Evolutionary conservation across 192 early-diverging fungal species (phyloP), one percentile per base, ranked within the genome.

Genomic region (Coemansia sp.): DNA sequence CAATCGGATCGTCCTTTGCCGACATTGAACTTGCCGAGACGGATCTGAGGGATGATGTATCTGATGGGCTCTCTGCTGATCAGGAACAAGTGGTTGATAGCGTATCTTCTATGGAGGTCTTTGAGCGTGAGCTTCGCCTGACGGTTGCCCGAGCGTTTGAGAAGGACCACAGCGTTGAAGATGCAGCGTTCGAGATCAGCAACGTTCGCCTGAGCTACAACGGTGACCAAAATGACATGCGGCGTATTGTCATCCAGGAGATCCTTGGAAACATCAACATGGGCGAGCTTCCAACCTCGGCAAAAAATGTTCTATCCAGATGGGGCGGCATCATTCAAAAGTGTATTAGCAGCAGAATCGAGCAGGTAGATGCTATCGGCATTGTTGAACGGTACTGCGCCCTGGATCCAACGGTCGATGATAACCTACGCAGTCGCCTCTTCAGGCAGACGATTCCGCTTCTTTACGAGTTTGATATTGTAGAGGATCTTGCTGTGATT

Each of bases 191-290:
- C 11, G 95, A 99, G 81, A 79, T 97, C 15, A 95, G 91, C 59
- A 89, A 90, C 5, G 78, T 95, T 53, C 91, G 93, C 46, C 89
- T 97, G 87, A 88, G 93, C 20, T 87, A 87, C 59, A 90, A 96
- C 76, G 88, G 89, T 17, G 87, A 86, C 11, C 92, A 91, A 65
- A 79, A 88, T 35, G 90, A 94, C 73, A 83, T 96, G 67, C 86
- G 93, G 9, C 79, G 81, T 42, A 79, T 89, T 11, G 83, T 93
- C n/a, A 79, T 93, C 15, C 90, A 91, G 20, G 78, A 83, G 32
- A 76, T 95, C 23, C 63, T 97, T 40, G 74, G 74, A 6, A 71
- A 80, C 53, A 84, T 91, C 62, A 86, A 91, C 65, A n/a, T 82
- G 5, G 61, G 22, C 5, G 84, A 86, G 1, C 62, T 79, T 53